Percentiles rank a stretch among this genome's conserved stretches.
phyloP scores from a whole-genome alignment of 2,329 filamentous ascomycete genomes.

The Talaromyces amestolkiae region DNA sequence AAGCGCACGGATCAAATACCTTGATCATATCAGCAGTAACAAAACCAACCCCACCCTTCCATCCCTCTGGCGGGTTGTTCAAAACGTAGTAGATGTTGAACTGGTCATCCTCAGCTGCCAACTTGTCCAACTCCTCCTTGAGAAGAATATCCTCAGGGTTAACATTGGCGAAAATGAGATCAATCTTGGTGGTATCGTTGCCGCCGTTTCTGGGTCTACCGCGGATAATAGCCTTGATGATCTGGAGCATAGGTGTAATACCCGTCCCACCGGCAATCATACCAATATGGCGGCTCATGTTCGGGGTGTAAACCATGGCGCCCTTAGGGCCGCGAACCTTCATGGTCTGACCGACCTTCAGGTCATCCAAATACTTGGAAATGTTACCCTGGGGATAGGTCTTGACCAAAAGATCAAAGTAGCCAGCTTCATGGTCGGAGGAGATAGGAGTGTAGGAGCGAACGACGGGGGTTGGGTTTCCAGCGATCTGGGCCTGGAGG shows the following conservation, averaged over 20 bases:
- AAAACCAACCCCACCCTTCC: constrained; percentile 90
- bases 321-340: constrained; percentile 93
- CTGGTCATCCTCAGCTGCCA: constrained; percentile 71
- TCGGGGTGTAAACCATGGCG: constrained; percentile 94
- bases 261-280: constrained; percentile 98
- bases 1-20: constrained; percentile 47
- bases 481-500: constrained; percentile 77
- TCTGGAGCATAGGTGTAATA: constrained; percentile 97
- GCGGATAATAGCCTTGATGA: constrained; percentile 84
- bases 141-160: constrained; percentile 89
- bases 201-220: constrained; percentile 63
- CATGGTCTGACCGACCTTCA: constrained; percentile 82
- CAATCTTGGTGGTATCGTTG: constrained; percentile 83
- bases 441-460: constrained; percentile 92
- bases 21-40: constrained; percentile 95
- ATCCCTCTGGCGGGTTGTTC: constrained; percentile 89
- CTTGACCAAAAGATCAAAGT: constrained; percentile 97
- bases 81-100: constrained; percentile 93
- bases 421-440: constrained; percentile 81
- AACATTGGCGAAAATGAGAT: constrained; percentile 96
- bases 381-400: constrained; percentile 97
- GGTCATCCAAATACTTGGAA: constrained; percentile 81
- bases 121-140: constrained; percentile 81
- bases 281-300: constrained; percentile 93
- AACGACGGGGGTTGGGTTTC: constrained; percentile 76